Base-by-base conservation (phyloP, 208 protist genomes). In the Herpetomonas samuelpessoai region DNA sequence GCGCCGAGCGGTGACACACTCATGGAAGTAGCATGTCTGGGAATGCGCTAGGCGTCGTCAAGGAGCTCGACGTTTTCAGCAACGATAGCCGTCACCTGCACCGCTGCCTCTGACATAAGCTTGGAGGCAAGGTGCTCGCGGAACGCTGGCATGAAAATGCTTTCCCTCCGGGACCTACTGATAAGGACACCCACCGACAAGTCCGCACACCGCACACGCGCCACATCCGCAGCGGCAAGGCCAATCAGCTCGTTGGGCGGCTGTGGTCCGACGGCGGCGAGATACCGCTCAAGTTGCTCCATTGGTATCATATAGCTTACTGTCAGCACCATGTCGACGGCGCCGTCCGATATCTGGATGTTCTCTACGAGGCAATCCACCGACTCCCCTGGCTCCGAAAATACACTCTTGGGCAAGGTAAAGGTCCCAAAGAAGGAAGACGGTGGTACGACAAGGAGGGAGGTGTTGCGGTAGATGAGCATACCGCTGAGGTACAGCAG, bases 371-470 rank as follows among this genome's bases (percentile, higher is more conserved):
- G 58, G 64, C 81, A 91, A 50, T 76, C 74, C 29, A 88, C 69
- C 14, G 66, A 68, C 67, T 88, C 78, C n/a, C 81, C 79, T 1
- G 70, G 62, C 44, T 62, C 68, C 19, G 67, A 61, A 16, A 91
- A 63, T 3, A 88, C 84, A 21, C 64, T 67, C 16, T 72, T 62
- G 0, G 88, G 88, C 7, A 94, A 53, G 16, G 80, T 89, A 67
- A 94, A 94, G 47, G 76, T 71, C 44, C 69, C 69, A 60, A 86
- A 94, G 57, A 91, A 90, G 16, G 82, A 86, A 0, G 81, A 74
- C 28, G 82, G 84, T 19, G 88, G 88, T 22, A 81, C 67, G 12
- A 91, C 49, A 39, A 94, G 65, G 2, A 74, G 47, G 16, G 64
- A 68, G 41, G 52, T 53, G 50, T 62, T 78, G 57, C 74, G 74